phyloP scores from a whole-genome alignment of 129 eudicot species.

The Ambrosia trifida region DNA sequence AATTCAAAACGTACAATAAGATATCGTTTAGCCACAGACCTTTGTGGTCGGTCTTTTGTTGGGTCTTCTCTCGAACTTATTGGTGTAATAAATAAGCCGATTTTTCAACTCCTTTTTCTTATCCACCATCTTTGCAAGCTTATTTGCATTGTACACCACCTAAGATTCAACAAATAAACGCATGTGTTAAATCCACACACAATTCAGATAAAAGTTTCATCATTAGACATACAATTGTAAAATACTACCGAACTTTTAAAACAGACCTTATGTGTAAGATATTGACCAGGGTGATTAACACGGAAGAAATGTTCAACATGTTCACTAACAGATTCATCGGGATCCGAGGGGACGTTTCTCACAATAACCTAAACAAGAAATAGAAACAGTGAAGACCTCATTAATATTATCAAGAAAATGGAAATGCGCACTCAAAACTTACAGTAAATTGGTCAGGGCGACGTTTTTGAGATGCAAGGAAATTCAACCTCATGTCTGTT shows the following conservation, averaged over 20 bases:
- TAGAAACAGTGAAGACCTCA: background rate
- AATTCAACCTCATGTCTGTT: conserved; percentile 62
- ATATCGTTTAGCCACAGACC: conserved; percentile 47
- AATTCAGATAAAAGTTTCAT: background rate
- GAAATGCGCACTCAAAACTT: conserved; percentile 32
- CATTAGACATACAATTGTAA: background rate
- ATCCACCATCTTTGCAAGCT: conserved; percentile 75
- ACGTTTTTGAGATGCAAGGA: conserved; percentile 67
- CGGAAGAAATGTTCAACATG: conserved; percentile 95
- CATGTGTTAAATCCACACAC: background rate
- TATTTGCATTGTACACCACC: conserved; percentile 93
- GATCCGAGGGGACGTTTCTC: conserved; percentile 86
- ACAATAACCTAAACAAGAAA: conserved; percentile 76
- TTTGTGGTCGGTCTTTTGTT: conserved; percentile 59
- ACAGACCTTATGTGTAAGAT: conserved; percentile 80
- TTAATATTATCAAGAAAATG: background rate
- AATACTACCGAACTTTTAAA: background rate
- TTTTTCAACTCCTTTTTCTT: conserved; percentile 61
- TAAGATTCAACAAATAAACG: conserved; percentile 30
- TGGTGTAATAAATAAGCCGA: conserved; percentile 77
- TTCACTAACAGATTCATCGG: conserved; percentile 83
- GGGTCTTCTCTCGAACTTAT: conserved; percentile 68
- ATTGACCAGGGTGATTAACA: conserved; percentile 87
- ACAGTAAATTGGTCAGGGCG: conserved; percentile 87
- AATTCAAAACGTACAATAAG: background rate